Percentiles rank a stretch among this genome's conserved stretches.
These are phyloP conservation scores for Penicillium sp. DNA, from an alignment of 2,329 filamentous ascomycete genomes.

Conservation along the genomic window DNA sequence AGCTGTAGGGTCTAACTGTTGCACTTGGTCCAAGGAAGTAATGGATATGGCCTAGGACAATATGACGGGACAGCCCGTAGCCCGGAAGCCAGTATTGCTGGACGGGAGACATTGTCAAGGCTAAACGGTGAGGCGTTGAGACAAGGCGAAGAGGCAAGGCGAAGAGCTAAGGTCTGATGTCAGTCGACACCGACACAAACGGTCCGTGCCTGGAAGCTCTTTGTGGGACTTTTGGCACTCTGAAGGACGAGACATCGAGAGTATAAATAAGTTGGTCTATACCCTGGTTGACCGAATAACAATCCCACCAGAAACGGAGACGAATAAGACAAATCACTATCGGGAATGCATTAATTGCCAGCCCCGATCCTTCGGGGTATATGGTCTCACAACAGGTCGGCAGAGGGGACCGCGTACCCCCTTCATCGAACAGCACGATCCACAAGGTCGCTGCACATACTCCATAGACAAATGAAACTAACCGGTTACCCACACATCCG, in stretches of 20 bases:
- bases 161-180: neutral
- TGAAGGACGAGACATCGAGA: conserved; percentile 9
- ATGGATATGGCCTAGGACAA: conserved; percentile 50
- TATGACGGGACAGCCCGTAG: conserved; percentile 49
- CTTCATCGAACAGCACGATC: conserved; percentile 5
- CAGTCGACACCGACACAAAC: conserved; percentile 5
- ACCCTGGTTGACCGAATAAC: neutral
- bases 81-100: conserved; percentile 51
- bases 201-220: conserved; percentile 7
- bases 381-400: conserved; percentile 14
- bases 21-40: conserved; percentile 50
- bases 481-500: neutral
- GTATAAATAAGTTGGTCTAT: conserved; percentile 20
- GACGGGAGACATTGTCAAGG: conserved; percentile 34
- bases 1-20: conserved; percentile 47
- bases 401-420: conserved; percentile 5
- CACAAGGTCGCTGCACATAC: neutral
- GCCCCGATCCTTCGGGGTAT: conserved; percentile 8
- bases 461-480: conserved; percentile 8
- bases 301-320: neutral
- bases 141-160: neutral
- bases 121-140: neutral
- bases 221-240: conserved; percentile 4
- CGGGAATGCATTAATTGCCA: conserved; percentile 5
- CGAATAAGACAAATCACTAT: conserved; percentile 15